Evolutionary conservation across 495 filamentous ascomycete genomes (phyloP).

Genomic region (Aspergillus steynii): DNA sequence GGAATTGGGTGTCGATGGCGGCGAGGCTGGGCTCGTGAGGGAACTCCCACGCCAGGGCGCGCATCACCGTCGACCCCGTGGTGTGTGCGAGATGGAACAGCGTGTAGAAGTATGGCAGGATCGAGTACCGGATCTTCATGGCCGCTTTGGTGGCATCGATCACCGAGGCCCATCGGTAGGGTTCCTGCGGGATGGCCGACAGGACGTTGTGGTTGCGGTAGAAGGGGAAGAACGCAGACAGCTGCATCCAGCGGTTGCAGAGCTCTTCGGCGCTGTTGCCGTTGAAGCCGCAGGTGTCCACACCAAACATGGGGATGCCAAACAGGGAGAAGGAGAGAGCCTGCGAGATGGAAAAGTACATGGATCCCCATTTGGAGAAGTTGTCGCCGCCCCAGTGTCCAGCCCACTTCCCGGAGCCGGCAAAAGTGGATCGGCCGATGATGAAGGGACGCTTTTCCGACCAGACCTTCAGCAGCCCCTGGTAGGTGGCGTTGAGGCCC

Average conservation of each 20-base stretch:
- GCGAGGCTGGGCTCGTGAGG: constrained; percentile 72
- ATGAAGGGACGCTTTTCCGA: constrained; percentile 77
- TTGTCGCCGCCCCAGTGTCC: constrained; percentile 93
- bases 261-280: constrained; percentile 73
- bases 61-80: constrained; percentile 73
- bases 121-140: constrained; percentile 71
- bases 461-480: constrained; percentile 63
- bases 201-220: constrained; percentile 82
- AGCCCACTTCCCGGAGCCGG: constrained; percentile 75
- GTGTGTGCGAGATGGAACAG: constrained; percentile 69
- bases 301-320: constrained; percentile 86
- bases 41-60: constrained; percentile 83
- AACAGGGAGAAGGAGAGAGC: constrained; percentile 78
- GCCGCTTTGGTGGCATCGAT: constrained; percentile 63
- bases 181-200: constrained; percentile 66
- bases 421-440: constrained; percentile 81
- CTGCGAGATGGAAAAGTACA: constrained; percentile 81
- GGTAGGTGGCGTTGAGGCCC: constrained; percentile 77
- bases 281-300: constrained; percentile 79
- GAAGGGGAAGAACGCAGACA: constrained; percentile 84
- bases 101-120: constrained; percentile 84
- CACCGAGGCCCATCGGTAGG: constrained; percentile 72
- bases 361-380: constrained; percentile 61
- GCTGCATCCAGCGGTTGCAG: constrained; percentile 85
- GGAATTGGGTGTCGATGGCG: constrained; percentile 69